Evolutionary conservation across 768 basidiomycete genomes (phyloP), one percentile per base, ranked within the genome.

Genomic region (Clitopilus hobsonii): DNA sequence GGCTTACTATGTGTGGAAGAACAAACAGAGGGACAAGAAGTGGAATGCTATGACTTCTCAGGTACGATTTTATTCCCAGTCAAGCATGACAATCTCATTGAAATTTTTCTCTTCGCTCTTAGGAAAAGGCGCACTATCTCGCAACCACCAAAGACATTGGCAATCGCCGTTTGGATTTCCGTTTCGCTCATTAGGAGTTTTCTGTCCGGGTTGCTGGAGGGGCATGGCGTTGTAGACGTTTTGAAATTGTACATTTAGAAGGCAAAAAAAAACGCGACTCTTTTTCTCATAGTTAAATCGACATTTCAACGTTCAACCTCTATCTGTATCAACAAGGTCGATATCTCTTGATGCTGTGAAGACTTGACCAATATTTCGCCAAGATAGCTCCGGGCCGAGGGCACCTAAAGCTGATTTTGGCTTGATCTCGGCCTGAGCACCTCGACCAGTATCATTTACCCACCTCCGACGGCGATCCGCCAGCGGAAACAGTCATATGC

Each of bases 151-250:
- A 65, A 20, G 84, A 88, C 59, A 61, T 75, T 22, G 84, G 85
- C 29, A 86, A 85, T 56, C 72, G 78, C 56, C 74, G 82, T 16
- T 72, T 86, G 25, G 83, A 86, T 63, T 86, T 85, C 64, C 70
- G 81, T 27, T 86, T 86, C 57, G 81, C 80, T 5, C 79, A 85
- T 67, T 60, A 25, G 54, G n/a, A n/a, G n/a, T n/a, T n/a, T n/a
- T n/a, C n/a, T n/a, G n/a, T n/a, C n/a, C n/a, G n/a, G n/a, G n/a
- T n/a, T n/a, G n/a, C n/a, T n/a, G n/a, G n/a, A n/a, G n/a, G n/a
- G n/a, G n/a, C n/a, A n/a, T n/a, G n/a, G n/a, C n/a, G n/a, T n/a
- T n/a, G n/a, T n/a, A n/a, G n/a, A n/a, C n/a, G n/a, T n/a, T n/a
- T n/a, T n/a, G n/a, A n/a, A n/a, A n/a, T n/a, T n/a, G n/a, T n/a